These are phyloP conservation scores for Aspergillus persii DNA, from an alignment of 2,329 filamentous ascomycete genomes.

Conservation along the genomic window DNA sequence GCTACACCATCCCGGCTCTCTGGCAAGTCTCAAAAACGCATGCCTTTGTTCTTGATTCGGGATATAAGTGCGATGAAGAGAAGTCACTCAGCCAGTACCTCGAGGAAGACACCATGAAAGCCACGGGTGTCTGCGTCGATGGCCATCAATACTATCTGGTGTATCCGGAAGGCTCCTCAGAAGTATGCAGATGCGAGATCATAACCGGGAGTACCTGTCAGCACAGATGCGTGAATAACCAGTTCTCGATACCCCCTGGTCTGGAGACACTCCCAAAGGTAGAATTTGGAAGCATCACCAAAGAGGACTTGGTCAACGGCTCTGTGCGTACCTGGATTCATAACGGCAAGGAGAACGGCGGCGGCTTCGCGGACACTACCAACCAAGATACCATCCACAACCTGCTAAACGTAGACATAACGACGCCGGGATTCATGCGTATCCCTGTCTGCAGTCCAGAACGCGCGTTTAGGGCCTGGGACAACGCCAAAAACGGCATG, in stretches of 20 bases:
- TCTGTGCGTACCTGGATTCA: slow-evolving; percentile 14
- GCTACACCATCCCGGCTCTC: slow-evolving; percentile 13
- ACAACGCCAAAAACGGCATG: slow-evolving; percentile 19
- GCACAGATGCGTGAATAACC: neutral
- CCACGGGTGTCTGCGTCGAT: slow-evolving; percentile 7
- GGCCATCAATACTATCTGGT: slow-evolving; percentile 13
- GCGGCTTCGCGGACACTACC: slow-evolving; percentile 20
- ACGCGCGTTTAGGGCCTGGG: slow-evolving; percentile 34
- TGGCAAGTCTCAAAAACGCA: slow-evolving; percentile 9
- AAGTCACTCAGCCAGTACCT: slow-evolving; percentile 4
- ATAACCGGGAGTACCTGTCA: neutral
- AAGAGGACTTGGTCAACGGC: slow-evolving; percentile 6
- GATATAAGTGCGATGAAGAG: slow-evolving; percentile 10
- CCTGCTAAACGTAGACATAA: slow-evolving; percentile 31
- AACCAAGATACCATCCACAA: slow-evolving; percentile 21
- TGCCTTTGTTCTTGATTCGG: slow-evolving; percentile 15
- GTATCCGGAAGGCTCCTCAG: slow-evolving; percentile 10
- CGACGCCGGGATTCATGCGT: slow-evolving; percentile 36
- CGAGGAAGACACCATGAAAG: slow-evolving; percentile 6
- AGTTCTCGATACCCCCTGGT: slow-evolving; percentile 6
- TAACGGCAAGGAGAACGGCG: slow-evolving; percentile 35
- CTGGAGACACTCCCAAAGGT: neutral
- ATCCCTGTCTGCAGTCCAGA: slow-evolving; percentile 41
- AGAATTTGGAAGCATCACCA: slow-evolving; percentile 3
- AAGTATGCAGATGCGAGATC: neutral